Conservation (phyloP, 805 yeast species). For the Tetrapisispora pingtungensis region DNA sequence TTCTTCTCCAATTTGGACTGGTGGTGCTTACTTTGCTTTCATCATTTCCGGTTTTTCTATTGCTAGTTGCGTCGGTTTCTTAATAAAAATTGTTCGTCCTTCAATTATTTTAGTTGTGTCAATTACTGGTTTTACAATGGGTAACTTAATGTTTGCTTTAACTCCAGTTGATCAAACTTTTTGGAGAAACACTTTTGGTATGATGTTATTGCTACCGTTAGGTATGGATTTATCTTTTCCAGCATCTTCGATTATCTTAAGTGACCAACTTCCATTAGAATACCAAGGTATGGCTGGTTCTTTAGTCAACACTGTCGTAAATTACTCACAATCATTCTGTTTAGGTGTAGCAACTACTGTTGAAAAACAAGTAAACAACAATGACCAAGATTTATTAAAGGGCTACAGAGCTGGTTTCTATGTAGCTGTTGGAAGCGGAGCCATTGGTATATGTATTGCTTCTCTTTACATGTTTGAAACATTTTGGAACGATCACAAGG, state of each 20-base stretch:
- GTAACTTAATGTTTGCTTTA: constrained; percentile 42
- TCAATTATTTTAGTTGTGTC: constrained; percentile 42
- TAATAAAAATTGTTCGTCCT: constrained; percentile 40
- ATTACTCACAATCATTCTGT: constrained; percentile 62
- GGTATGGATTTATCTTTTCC: constrained; percentile 80
- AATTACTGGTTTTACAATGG: constrained; percentile 44
- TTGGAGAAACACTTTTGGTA: constrained; percentile 49
- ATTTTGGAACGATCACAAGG: constrained; percentile 6
- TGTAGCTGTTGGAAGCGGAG: constrained; percentile 50
- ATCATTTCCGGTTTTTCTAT: constrained; percentile 48
- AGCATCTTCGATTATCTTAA: constrained; percentile 54
- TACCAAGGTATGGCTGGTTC: constrained; percentile 78
- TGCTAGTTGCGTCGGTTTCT: constrained; percentile 40
- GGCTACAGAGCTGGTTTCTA: constrained; percentile 51
- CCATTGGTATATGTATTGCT: constrained; percentile 5
- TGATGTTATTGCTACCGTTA: constrained; percentile 46
- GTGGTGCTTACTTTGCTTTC: constrained; percentile 38
- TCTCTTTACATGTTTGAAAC: constrained; percentile 5
- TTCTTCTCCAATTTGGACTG: constrained; percentile 37
- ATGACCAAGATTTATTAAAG: constrained; percentile 22
- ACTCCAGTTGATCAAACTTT: constrained; percentile 52
- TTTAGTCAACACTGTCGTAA: constrained; percentile 57
- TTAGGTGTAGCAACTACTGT: constrained; percentile 65
- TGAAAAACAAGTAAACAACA: constrained; percentile 34
- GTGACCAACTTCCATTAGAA: constrained; percentile 47